Percentiles rank a stretch among this genome's conserved stretches.
phyloP scores from a whole-genome alignment of 257 asterid species.

The Fraxinus anomala region DNA sequence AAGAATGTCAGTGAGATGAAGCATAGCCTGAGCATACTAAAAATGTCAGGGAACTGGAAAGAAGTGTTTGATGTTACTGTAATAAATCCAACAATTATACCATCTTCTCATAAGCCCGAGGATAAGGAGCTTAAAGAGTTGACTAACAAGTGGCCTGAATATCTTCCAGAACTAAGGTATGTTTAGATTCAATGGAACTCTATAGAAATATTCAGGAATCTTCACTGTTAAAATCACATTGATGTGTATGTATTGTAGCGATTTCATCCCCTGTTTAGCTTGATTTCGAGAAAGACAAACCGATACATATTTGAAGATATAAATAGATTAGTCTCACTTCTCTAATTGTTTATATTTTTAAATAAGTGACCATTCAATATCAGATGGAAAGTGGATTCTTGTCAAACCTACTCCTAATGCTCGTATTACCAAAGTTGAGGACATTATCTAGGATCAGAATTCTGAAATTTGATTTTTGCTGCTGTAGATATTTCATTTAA shows the following conservation, averaged over 20 bases:
- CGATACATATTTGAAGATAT: background rate
- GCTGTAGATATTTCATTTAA: background rate
- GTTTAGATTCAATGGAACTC: too few relatives aligned
- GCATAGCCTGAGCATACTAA: conserved; percentile 54
- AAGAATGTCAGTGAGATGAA: conserved; percentile 48
- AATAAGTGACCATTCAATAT: too few relatives aligned
- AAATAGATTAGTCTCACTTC: too few relatives aligned
- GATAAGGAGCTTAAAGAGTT: conserved; percentile 30
- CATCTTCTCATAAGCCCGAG: conserved; percentile 39
- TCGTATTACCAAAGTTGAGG: conserved; percentile 51
- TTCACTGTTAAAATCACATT: too few relatives aligned
- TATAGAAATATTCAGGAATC: too few relatives aligned
- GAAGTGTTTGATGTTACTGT: conserved; percentile 53
- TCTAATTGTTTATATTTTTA: too few relatives aligned
- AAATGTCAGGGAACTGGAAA: conserved; percentile 59
- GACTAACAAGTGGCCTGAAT: conserved; percentile 47
- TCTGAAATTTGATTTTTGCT: background rate
- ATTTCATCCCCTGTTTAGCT: background rate
- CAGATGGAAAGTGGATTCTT: conserved; percentile 61
- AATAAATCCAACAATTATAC: conserved; percentile 37
- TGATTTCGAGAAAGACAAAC: background rate
- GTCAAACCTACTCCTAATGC: conserved; percentile 49
- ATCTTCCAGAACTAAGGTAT: conserved; percentile 46
- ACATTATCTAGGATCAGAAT: conserved; percentile 44
- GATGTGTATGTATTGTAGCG: too few relatives aligned